Percentiles rank a stretch among this genome's conserved stretches.
These are phyloP conservation scores for Saturnispora bothae DNA, from an alignment of 805 yeast genomes.

Conservation along the genomic window DNA sequence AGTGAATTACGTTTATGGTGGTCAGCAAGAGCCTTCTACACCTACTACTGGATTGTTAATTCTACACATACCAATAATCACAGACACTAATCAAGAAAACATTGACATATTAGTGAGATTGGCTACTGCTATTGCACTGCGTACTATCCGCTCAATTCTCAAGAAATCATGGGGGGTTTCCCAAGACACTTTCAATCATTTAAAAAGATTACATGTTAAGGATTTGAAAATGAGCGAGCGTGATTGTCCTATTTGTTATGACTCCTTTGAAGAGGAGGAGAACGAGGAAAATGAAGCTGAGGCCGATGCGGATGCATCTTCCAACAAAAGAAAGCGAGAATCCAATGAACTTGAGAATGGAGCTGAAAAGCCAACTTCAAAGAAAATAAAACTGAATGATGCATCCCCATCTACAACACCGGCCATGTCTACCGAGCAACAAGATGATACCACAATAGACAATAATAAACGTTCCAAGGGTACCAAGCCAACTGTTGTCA, in stretches of 20 bases:
- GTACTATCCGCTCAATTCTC: slow-evolving; percentile 45
- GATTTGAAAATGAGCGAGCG: slow-evolving; percentile 24
- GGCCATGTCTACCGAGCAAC: slow-evolving; percentile 7
- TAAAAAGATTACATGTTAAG: slow-evolving; percentile 29
- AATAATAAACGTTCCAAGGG: slow-evolving; percentile 12
- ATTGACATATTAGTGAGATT: slow-evolving; percentile 51
- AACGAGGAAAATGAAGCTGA: slow-evolving; percentile 6
- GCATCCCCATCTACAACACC: slow-evolving; percentile 4
- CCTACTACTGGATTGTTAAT: slow-evolving; percentile 43
- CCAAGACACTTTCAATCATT: slow-evolving; percentile 38
- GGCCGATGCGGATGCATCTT: slow-evolving; percentile 1
- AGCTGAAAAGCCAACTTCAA: neutral
- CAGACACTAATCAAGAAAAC: slow-evolving; percentile 47
- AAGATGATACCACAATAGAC: neutral
- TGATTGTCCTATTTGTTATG: slow-evolving; percentile 59
- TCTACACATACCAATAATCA: slow-evolving; percentile 56
- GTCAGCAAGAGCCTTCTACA: slow-evolving; percentile 13
- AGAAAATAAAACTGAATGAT: slow-evolving; percentile 4
- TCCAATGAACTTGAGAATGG: neutral
- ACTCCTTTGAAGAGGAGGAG: slow-evolving; percentile 26
- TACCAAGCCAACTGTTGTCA: slow-evolving; percentile 1
- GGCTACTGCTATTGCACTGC: slow-evolving; percentile 61
- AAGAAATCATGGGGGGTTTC: slow-evolving; percentile 44
- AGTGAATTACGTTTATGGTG: slow-evolving; percentile 29
- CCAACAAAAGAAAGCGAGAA: slow-evolving; percentile 10